Conservation (phyloP, 805 yeast species). For the Isabelozyma heimii region DNA sequence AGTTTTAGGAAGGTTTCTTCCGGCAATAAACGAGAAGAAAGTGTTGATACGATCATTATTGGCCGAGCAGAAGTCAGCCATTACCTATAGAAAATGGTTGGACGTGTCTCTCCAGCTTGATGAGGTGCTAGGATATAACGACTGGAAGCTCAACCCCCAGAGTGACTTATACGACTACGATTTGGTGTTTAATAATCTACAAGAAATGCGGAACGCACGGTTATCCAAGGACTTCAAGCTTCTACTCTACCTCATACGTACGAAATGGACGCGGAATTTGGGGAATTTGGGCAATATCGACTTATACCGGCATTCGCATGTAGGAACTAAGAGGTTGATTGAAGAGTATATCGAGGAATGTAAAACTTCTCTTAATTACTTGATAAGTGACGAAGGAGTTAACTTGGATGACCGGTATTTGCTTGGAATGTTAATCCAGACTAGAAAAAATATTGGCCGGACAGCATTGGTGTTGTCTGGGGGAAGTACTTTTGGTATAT, state of each 20-base stretch:
- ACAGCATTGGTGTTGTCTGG: conserved; percentile 95
- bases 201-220: conserved; percentile 61
- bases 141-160: conserved; percentile 67
- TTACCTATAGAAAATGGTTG: conserved; percentile 62
- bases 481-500: conserved; percentile 90
- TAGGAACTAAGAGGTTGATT: conserved; percentile 81
- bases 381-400: conserved; percentile 36
- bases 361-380: conserved; percentile 39
- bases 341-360: conserved; percentile 85
- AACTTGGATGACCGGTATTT: conserved; percentile 65
- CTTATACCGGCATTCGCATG: conserved; percentile 72
- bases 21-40: conserved; percentile 19
- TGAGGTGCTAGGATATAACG: conserved; percentile 54
- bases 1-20: conserved; percentile 15
- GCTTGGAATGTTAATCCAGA: conserved; percentile 77
- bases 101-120: conserved; percentile 64
- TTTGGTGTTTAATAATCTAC: conserved; percentile 50
- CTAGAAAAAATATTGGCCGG: conserved; percentile 88
- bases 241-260: conserved; percentile 72
- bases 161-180: conserved; percentile 74
- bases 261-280: conserved; percentile 79
- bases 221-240: conserved; percentile 52
- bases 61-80: conserved; percentile 31
- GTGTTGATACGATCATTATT: conserved; percentile 18
- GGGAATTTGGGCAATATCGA: conserved; percentile 85